Evolutionary conservation across 2,329 filamentous ascomycete species (phyloP), one percentile per base, ranked within the genome.

Genomic region (Hirsutella minnesotensis): DNA sequence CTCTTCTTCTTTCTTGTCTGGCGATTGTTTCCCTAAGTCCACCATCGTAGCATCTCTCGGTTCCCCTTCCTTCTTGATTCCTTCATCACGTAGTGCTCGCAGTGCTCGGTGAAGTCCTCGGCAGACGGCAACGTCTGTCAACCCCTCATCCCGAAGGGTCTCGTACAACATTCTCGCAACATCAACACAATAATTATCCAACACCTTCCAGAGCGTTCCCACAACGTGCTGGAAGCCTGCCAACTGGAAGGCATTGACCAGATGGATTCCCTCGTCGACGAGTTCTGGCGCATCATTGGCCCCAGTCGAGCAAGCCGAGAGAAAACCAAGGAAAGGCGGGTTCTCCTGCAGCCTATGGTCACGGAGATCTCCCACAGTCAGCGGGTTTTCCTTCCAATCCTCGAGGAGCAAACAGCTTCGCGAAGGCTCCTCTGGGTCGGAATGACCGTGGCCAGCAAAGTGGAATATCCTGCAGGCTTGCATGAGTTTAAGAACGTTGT

Each of bases 211-310:
- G 0, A 68, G 49, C 0, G 63, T 62, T 1, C 65, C 65, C 38
- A 70, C 49, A 5, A 68, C 64, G 44, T 66, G 61, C 0, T 50
- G 55, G 41, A 67, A 66, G 1, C 63, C 63, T 0, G 59, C 61
- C 2, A 66, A 47, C 47, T 68, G 62, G 42, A 45, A 68, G 0
- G 58, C 60, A 36, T 52, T 49, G 10, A 29, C 40, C 2, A 49
- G 18, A 3, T 50, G 42, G 3, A 46, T 31, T 18, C 38, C 21
- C 29, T 41, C 44, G 36, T 46, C 44, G 27, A 21, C n/a, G 5
- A 27, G 10, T 5, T 30, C 12, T 16, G 19, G 18, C n/a, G 13
- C 8, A 15, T 39, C 10, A 53, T 30, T 30, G 2, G 21, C 21
- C 9, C 38, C 38, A n/a, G 34, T 38, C 1, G 12, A 27, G 18